Evolutionary conservation across 179 eudicot species (phyloP).

Genomic region (Beta lomatogona): DNA sequence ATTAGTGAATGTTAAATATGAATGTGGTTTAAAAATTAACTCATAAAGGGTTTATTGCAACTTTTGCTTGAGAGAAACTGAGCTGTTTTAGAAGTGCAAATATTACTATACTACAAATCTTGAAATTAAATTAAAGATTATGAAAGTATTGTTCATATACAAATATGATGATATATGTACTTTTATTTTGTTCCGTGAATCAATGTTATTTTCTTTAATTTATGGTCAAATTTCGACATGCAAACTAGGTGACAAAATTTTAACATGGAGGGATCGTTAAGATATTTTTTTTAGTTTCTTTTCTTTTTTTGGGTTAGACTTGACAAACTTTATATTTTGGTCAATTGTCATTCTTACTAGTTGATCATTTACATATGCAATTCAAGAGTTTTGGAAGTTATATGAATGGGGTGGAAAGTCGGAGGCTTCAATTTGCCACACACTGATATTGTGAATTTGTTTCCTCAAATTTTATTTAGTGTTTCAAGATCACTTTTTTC

Average conservation of each 20-base stretch:
- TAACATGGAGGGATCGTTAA: not conserved
- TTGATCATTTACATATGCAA: not conserved
- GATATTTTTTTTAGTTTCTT: no score
- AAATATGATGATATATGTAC: not conserved
- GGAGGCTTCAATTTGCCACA: not conserved
- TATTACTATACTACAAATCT: not conserved
- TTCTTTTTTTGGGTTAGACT: not conserved
- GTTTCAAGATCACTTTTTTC: not conserved
- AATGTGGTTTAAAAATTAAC: no score
- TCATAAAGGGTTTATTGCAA: no score
- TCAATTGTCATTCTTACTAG: not conserved
- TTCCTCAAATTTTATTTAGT: not conserved
- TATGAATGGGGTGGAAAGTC: not conserved
- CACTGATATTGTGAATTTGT: not conserved
- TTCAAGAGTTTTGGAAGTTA: not conserved
- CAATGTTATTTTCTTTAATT: not conserved
- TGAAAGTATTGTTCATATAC: not conserved
- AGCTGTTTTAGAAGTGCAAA: not conserved
- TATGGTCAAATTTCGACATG: not conserved
- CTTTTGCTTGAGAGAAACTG: no score
- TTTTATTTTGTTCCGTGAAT: not conserved
- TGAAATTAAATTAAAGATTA: not conserved
- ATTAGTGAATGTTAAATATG: no score
- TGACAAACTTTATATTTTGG: not conserved
- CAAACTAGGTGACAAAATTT: not conserved